phyloP scores from a whole-genome alignment of 805 yeast genomes.

The Jamesozyma piceae region DNA sequence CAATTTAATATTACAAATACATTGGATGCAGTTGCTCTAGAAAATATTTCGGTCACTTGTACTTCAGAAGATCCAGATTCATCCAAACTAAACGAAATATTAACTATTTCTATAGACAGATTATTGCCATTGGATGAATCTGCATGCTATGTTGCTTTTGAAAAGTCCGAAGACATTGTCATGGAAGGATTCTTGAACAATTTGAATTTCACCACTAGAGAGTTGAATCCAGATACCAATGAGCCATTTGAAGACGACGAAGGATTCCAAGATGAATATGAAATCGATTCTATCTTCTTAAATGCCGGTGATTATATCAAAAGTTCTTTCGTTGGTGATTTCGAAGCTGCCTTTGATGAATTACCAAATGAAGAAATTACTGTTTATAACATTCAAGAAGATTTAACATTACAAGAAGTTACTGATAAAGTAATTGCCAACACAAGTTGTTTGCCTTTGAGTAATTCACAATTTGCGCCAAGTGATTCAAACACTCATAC shows the following conservation, averaged over 20 bases:
- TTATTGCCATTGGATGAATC: constrained; percentile 65
- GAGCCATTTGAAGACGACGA: constrained; percentile 60
- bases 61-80: constrained; percentile 50
- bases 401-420: constrained; percentile 43
- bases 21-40: constrained; percentile 63
- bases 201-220: constrained; percentile 67
- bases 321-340: constrained; percentile 72
- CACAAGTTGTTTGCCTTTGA: constrained; percentile 64
- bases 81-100: constrained; percentile 47
- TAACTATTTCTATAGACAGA: constrained; percentile 62
- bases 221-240: constrained; percentile 64
- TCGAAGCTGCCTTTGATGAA: constrained; percentile 65
- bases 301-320: constrained; percentile 69
- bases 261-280: constrained; percentile 91
- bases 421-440: constrained; percentile 43
- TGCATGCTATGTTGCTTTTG: constrained; percentile 67
- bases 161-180: constrained; percentile 41
- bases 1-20: constrained; percentile 85
- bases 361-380: constrained; percentile 52
- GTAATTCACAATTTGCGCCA: constrained; percentile 57
- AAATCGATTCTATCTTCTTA: constrained; percentile 68
- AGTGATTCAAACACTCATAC: constrained; percentile 50
- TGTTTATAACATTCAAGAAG: constrained; percentile 54
- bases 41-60: constrained; percentile 63
- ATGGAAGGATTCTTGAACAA: constrained; percentile 52